phyloP scores from a whole-genome alignment of 306 rosid species.

The Ormosia emarginata region DNA sequence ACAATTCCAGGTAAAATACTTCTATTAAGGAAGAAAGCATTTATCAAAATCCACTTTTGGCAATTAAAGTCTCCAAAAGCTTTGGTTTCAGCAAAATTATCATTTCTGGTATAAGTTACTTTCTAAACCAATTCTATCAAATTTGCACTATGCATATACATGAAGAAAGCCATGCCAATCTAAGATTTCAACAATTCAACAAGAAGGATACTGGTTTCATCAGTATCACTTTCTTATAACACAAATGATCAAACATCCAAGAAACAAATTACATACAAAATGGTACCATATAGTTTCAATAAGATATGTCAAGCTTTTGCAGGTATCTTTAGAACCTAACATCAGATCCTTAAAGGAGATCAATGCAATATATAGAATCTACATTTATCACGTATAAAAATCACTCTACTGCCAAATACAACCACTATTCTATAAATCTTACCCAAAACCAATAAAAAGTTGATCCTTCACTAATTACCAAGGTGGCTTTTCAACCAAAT shows the following conservation, averaged over 20 bases:
- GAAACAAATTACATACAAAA: neutral
- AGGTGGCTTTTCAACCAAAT: neutral
- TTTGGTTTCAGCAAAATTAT: neutral
- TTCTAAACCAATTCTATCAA: neutral
- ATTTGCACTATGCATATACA: neutral
- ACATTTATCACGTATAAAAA: neutral
- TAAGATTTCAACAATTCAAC: neutral
- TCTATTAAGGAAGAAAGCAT: neutral
- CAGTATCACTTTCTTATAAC: neutral
- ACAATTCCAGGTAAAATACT: neutral
- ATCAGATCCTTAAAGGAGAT: neutral
- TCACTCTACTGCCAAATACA: neutral
- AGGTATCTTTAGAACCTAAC: neutral
- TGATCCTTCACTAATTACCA: neutral
- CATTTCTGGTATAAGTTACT: neutral
- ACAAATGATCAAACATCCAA: neutral
- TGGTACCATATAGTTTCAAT: neutral
- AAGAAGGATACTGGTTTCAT: neutral
- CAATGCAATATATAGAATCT: neutral
- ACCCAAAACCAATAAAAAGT: neutral
- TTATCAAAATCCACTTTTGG: neutral
- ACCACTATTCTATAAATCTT: neutral
- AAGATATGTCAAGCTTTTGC: neutral
- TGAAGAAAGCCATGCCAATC: constrained; percentile 4
- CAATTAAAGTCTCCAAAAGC: neutral